phyloP scores from a whole-genome alignment of 2,329 filamentous ascomycete species.

The Raffaelea albimanens region DNA sequence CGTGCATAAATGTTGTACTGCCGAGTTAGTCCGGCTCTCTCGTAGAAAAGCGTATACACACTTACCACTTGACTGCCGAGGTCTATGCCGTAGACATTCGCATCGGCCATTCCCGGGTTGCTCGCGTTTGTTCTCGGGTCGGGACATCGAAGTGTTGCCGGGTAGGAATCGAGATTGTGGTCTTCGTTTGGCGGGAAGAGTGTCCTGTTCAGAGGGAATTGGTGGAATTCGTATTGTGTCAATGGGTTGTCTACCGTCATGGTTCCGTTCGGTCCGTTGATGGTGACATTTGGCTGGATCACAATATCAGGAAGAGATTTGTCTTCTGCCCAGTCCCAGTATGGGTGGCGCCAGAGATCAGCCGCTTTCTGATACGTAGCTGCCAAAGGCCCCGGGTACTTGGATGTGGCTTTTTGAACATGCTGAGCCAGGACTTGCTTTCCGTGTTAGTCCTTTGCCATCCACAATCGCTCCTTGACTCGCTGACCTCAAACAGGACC shows the following conservation, averaged over 20 bases:
- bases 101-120: constrained; percentile 29
- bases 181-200: constrained; percentile 17
- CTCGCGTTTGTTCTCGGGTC: constrained; percentile 19
- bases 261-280: constrained; percentile 8
- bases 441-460: not conserved
- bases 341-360: constrained; percentile 32
- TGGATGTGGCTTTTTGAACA: constrained; percentile 31
- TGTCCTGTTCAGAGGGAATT: constrained; percentile 23
- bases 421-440: constrained; percentile 38
- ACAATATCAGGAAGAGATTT: constrained; percentile 25
- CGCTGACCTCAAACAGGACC: constrained; percentile 36
- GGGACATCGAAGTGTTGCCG: constrained; percentile 27
- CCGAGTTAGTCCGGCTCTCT: not conserved
- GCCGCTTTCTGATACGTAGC: constrained; percentile 30
- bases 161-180: constrained; percentile 16
- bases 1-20: constrained; percentile 28
- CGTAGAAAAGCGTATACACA: not conserved
- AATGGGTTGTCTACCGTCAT: constrained; percentile 34
- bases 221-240: constrained; percentile 34
- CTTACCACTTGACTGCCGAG: constrained; percentile 33
- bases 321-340: constrained; percentile 40
- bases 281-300: constrained; percentile 3
- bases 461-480: not conserved
- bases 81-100: constrained; percentile 19
- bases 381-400: constrained; percentile 26